Conservation (phyloP, 1,284 basidiomycete species). For the Cryptococcus amylolentus region DNA sequence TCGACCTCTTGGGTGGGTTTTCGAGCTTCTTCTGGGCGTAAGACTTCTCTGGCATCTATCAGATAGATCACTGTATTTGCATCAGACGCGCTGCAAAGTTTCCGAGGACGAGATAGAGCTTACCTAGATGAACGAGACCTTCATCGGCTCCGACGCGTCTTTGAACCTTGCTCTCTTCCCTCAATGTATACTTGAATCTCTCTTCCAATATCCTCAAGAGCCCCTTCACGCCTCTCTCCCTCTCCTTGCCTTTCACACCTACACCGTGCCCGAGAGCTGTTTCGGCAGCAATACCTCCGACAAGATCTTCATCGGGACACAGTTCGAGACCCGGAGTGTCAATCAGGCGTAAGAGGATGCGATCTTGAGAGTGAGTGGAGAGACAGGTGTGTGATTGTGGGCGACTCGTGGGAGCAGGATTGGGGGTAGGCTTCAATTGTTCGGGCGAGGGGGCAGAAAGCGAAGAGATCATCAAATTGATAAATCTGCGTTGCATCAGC, state of each 20-base stretch:
- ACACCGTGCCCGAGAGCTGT: no score
- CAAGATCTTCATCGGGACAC: background rate
- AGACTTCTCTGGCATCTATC: conserved; percentile 37
- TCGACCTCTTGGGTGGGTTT: conserved; percentile 11
- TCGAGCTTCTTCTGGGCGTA: conserved; percentile 14
- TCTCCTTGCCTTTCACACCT: conserved; percentile 11
- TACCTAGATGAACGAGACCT: conserved; percentile 41
- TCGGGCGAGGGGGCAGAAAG: conserved; percentile 3
- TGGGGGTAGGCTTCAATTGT: background rate
- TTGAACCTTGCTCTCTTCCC: conserved; percentile 43
- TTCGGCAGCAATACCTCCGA: background rate
- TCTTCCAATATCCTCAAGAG: conserved; percentile 40
- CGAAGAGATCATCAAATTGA: conserved; percentile 16
- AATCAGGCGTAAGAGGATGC: conserved; percentile 20
- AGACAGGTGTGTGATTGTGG: conserved; percentile 4
- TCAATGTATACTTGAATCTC: conserved; percentile 32
- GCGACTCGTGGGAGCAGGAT: conserved; percentile 2
- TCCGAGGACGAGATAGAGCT: conserved; percentile 6
- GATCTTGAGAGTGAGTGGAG: conserved; percentile 14
- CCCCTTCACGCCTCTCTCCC: conserved; percentile 30
- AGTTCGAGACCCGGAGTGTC: conserved; percentile 44
- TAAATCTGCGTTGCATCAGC: conserved; percentile 12
- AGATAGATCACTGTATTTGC: conserved; percentile 37
- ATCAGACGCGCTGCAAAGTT: background rate
- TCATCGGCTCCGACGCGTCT: conserved; percentile 35